Conservation (phyloP, 192 early-diverging fungal species). For the Umbelopsis sp. region DNA sequence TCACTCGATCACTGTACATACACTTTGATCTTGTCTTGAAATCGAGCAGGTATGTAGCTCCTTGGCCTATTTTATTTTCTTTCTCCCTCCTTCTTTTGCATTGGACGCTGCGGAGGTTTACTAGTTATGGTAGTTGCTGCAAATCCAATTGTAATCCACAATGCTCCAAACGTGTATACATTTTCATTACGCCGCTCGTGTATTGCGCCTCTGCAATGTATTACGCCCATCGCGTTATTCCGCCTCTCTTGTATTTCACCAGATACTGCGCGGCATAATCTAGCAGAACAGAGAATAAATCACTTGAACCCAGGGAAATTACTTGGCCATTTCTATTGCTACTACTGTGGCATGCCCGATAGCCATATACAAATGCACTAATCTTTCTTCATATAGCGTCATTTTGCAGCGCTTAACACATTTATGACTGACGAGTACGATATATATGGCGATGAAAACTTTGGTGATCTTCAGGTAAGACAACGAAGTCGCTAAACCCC, state of each 20-base stretch:
- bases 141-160: background rate
- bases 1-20: too few relatives aligned
- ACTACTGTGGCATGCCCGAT: too few relatives aligned
- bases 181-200: background rate
- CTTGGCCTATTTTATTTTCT: background rate
- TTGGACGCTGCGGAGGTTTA: background rate
- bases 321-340: background rate
- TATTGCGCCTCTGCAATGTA: background rate
- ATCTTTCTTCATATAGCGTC: background rate
- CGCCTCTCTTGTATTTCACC: background rate
- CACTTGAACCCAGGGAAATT: background rate
- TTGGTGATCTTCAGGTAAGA: slow-evolving; percentile 27
- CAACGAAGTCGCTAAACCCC: background rate
- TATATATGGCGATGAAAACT: slow-evolving; percentile 36
- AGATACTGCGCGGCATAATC: background rate
- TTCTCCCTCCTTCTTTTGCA: background rate
- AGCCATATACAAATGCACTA: background rate
- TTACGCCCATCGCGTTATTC: too few relatives aligned
- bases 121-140: background rate
- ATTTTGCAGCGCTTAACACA: background rate
- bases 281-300: slow-evolving; percentile 1
- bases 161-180: background rate
- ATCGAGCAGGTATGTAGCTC: too few relatives aligned
- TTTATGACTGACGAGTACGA: slow-evolving; percentile 37
- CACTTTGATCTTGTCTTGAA: too few relatives aligned